Base-by-base conservation (phyloP, 768 basidiomycete genomes). In the Auriculariales sp. region DNA sequence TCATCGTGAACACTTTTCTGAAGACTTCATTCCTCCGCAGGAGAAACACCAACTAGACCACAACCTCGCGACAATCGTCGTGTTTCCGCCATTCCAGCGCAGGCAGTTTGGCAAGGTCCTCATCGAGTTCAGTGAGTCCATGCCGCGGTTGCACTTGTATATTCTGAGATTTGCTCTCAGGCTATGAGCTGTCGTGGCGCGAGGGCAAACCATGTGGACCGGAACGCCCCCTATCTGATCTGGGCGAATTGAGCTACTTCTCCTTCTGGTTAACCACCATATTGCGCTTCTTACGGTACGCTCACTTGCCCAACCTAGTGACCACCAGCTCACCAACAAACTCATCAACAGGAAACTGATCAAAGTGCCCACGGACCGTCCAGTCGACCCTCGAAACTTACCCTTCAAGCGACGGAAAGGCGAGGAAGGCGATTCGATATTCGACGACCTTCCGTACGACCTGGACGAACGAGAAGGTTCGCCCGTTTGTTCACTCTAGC, bases 11-110 rank as follows among this genome's bases (percentile, higher is more conserved):
- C 15, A 36, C 7, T 9, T 15, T 28, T 2, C 44, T 24, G 15
- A 45, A 33, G 30, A 46, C 33, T 42, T 15, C 17, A n/a, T 48
- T 25, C 14, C 22, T 36, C 27, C 4, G 5, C 60, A 83, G 88
- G 95, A 99, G n/a, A 67, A 98, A 97, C 62, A 62, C 84, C 28
- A 94, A 93, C 1, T 94, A 91, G 88, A 94, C 57, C 95, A 93
- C 67, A 99, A 99, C 60, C 75, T 99, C 7, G 94, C 94, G 3
- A 93, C 90, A 63, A 99, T 99, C 57, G 81, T 98, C 56, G 88
- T 86, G 5, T 77, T 99, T 34, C 95, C 95, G 2, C 95, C 92
- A 15, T 90, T 82, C 59, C 94, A 97, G 59, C 74, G 79, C 51
- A 77, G 81, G 57, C 87, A 91, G 4, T 95, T 84, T 58, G 95